Base-by-base conservation (phyloP, 345 rosid genomes). In the Moricandia moricandioides region DNA sequence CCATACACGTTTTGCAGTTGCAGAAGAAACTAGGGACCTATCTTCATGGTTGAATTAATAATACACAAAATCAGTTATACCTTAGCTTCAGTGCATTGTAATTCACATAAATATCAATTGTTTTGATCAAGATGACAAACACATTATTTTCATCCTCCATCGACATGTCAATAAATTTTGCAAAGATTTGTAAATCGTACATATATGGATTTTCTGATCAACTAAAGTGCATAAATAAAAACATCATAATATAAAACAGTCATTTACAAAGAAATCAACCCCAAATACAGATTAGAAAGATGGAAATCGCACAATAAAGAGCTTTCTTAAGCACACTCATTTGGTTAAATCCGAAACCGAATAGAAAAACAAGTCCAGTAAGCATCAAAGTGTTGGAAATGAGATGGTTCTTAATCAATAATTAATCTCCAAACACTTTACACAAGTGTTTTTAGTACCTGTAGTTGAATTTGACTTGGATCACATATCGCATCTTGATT, bases 401-500 rank as follows among this genome's bases (percentile, higher is more conserved):
- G 69, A 62, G 21, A 31, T 51, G 33, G 37, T 39, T 7, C 33
- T 45, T 27, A 21, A 21, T 29, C 31, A 39, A 7, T 6, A 13
- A 21, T 21, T 21, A 21, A 2, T 21, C 24, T 21, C 24, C 24
- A 21, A 21, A 21, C 24, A 21, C 5, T 11, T n/a, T 65, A 37
- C 0, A 27, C 43, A 43, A 43, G 47, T 47, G 47, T 9, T n/a
- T 39, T 62, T 52, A 73, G 8, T 27, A 21, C 45, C 69, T 64
- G 79, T 69, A 88, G 13, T 85, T 85, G 83, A 89, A 90, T 79
- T 89, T 85, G 82, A 88, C 96, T 83, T 87, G 91, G 65, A 92
- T 82, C 69, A 88, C 82, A 43, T 90, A 88, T 14, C 89, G 86
- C 95, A 90, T 88, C 84, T 86, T 83, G 63, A 93, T 91, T 81